Conservation (phyloP, 1,139 yeast genomes). For the Geotrichum australiense region DNA sequence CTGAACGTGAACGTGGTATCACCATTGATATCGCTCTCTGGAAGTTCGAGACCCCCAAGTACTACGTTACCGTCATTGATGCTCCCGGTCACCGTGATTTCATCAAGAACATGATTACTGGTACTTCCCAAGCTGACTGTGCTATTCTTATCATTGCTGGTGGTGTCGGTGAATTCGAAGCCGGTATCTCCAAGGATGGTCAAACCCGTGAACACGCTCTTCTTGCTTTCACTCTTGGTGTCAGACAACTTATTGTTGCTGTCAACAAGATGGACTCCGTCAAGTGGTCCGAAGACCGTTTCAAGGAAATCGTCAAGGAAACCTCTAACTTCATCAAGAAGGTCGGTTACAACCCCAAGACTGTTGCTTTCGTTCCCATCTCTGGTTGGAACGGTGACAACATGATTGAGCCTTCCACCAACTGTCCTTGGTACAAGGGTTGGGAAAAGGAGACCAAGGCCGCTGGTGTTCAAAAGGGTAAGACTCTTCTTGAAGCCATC, state of each 20-base stretch:
- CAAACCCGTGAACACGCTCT: conserved; percentile 94
- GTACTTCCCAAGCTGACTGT: conserved; percentile 94
- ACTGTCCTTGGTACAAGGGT: conserved; percentile 92
- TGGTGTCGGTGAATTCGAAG: conserved; percentile 92
- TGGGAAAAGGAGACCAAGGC: conserved; percentile 82
- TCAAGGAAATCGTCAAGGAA: conserved; percentile 77
- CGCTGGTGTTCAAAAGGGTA: conserved; percentile 72
- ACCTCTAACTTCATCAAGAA: conserved; percentile 84
- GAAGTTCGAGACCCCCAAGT: conserved; percentile 95
- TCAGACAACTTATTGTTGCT: conserved; percentile 80
- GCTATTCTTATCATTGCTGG: conserved; percentile 87
- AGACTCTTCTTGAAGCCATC: conserved; percentile 82
- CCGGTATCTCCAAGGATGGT: conserved; percentile 91
- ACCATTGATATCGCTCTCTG: conserved; percentile 90
- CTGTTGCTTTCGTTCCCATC: conserved; percentile 86
- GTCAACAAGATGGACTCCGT: conserved; percentile 93
- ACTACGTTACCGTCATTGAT: conserved; percentile 86
- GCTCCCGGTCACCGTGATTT: conserved; percentile 98
- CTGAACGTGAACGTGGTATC: conserved; percentile 97
- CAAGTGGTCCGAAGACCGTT: conserved; percentile 77
- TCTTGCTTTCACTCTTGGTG: conserved; percentile 87
- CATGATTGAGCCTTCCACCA: conserved; percentile 77
- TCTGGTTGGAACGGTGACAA: conserved; percentile 95
- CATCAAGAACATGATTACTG: conserved; percentile 91
- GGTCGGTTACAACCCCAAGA: conserved; percentile 91